Conservation (phyloP, 2,329 filamentous ascomycete genomes). For the Aspergillus arachidicola region DNA sequence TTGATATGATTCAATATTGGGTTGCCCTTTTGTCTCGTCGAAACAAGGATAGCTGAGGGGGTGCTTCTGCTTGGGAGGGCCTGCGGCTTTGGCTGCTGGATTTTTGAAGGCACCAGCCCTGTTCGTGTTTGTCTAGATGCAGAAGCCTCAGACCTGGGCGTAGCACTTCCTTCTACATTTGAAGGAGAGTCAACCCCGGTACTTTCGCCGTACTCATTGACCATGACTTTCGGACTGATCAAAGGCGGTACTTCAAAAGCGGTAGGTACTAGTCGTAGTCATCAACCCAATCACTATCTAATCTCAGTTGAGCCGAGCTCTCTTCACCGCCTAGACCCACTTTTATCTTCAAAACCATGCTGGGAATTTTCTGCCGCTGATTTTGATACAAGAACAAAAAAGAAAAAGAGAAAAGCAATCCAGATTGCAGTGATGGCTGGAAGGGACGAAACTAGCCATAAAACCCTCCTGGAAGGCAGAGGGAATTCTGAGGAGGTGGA, state of each 20-base stretch:
- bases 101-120: conserved; percentile 49
- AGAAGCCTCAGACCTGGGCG: conserved; percentile 53
- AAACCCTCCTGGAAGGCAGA: conserved; percentile 33
- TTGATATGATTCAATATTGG: conserved; percentile 83
- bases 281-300: background rate
- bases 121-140: conserved; percentile 38
- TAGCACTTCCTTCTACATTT: conserved; percentile 31
- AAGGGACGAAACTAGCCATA: conserved; percentile 34
- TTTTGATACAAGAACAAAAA: conserved; percentile 29
- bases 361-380: conserved; percentile 39
- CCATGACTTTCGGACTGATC: background rate
- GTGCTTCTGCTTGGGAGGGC: conserved; percentile 68
- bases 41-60: conserved; percentile 83
- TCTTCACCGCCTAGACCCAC: conserved; percentile 28
- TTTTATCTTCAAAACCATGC: conserved; percentile 14
- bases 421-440: conserved; percentile 15
- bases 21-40: conserved; percentile 90
- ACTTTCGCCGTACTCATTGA: conserved; percentile 38
- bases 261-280: background rate
- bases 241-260: background rate
- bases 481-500: conserved; percentile 17
- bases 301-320: background rate
- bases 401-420: conserved; percentile 15
- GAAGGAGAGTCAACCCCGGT: conserved; percentile 45
- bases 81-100: conserved; percentile 88